A percentile compares a stretch with the other conserved stretches of the same genome.
These are phyloP conservation scores for Psilocybe cyanescens DNA, from an alignment of 768 basidiomycete genomes.

Conservation along the genomic window DNA sequence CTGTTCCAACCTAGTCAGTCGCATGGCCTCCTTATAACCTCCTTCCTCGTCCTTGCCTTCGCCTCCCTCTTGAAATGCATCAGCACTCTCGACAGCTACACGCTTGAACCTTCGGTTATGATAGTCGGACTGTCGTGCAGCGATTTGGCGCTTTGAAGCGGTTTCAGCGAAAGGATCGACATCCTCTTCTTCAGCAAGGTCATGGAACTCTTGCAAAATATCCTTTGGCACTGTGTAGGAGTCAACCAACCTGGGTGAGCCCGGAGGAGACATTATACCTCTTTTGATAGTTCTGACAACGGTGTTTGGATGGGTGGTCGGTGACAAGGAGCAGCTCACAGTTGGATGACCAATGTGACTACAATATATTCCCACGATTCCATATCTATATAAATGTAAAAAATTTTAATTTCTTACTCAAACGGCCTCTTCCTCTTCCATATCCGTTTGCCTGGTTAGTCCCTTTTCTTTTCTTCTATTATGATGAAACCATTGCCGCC, in stretches of 20 bases:
- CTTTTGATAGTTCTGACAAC: constrained; percentile 19
- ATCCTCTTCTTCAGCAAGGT: constrained; percentile 93
- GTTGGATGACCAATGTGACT: constrained; percentile 32
- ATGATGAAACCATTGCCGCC: constrained; percentile 77
- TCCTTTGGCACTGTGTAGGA: constrained; percentile 94
- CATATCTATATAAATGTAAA: constrained; percentile 7
- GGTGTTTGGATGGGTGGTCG: constrained; percentile 24
- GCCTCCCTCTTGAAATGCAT: constrained; percentile 71
- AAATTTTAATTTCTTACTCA: constrained; percentile 24
- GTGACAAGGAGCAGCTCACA: constrained; percentile 22
- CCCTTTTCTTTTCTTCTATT: constrained; percentile 8
- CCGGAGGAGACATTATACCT: constrained; percentile 61
- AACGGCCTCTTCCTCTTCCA: constrained; percentile 1
- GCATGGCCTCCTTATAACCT: constrained; percentile 97
- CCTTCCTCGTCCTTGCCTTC: constrained; percentile 78
- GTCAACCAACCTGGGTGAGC: constrained; percentile 78
- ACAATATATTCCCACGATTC: constrained; percentile 35
- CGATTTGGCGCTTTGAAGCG: constrained; percentile 91
- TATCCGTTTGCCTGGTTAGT: not conserved
- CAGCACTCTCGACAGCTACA: constrained; percentile 77
- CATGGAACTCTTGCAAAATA: constrained; percentile 90
- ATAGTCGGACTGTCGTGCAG: constrained; percentile 92
- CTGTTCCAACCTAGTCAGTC: constrained; percentile 86
- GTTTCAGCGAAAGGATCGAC: constrained; percentile 92
- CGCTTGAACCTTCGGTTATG: constrained; percentile 91